Evolutionary conservation across 2,329 filamentous ascomycete genomes (phyloP), one percentile per base, ranked within the genome.

Genomic region (Aspergillus sp.): DNA sequence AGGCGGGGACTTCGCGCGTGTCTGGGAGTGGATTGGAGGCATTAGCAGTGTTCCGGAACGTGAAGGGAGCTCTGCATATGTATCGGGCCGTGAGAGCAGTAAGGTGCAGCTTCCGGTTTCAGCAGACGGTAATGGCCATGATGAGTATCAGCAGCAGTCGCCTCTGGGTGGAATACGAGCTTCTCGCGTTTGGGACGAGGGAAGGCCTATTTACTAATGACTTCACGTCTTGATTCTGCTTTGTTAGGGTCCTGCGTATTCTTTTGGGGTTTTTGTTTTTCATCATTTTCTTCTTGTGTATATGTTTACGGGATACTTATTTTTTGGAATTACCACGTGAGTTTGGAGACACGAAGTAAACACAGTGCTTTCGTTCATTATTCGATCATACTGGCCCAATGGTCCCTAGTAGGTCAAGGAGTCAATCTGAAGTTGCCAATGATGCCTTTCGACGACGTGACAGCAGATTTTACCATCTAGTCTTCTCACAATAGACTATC

Each of bases 11-110:
- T 77, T 83, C 43, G 76, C 79, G 42, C 73, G 80, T 42, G 77
- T 80, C 46, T 85, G 82, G 82, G 81, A 84, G 58, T 85, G 82
- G 82, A 78, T 83, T 54, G 82, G 82, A 5, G 78, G 79, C 9
- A 70, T 79, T 43, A 64, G 69, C 53, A 62, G 83, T 41, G 63
- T 76, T 19, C 26, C 36, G 9, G 19, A 19, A 5, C n/a, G n/a
- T 19, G 19, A 19, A 19, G 19, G 19, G 19, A 19, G 19, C 19
- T 19, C 19, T 19, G 19, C 19, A 19, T 2, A 19, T 19, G 19
- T 19, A 19, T 19, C 19, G 19, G 19, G 19, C 19, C 34, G 34
- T 46, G 55, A 64, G 43, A 55, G 56, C 48, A 52, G 52, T 44
- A 59, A 52, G 45, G 56, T 62, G 45, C 54, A 53, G 55, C 60